Conservation (phyloP, 257 asterid species). For the Eustoma russellianum region DNA sequence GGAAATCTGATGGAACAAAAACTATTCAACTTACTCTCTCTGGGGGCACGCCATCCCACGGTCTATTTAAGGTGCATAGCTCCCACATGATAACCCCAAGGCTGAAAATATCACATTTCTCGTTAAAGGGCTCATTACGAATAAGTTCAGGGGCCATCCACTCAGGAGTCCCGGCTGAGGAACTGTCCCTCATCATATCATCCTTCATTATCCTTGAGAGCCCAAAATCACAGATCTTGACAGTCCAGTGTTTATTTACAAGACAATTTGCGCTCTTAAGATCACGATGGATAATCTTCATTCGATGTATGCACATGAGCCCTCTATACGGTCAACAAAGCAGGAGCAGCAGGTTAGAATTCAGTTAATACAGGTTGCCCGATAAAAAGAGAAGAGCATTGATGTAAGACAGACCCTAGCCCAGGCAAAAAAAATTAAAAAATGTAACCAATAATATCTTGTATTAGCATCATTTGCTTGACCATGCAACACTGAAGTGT, state of each 20-base stretch:
- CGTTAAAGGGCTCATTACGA: conserved; percentile 75
- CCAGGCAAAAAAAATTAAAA: not conserved
- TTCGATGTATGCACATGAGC: conserved; percentile 94
- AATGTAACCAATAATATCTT: not conserved
- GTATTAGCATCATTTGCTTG: not conserved
- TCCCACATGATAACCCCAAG: conserved; percentile 99
- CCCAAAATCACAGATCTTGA: conserved; percentile 95
- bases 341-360: conserved; percentile 2
- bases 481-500: not conserved
- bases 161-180: conserved; percentile 99
- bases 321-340: conserved; percentile 49
- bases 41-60: conserved; percentile 87
- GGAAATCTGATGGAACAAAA: not conserved
- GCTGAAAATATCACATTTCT: conserved; percentile 95
- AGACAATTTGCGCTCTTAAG: conserved; percentile 91
- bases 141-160: conserved; percentile 99
- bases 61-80: conserved; percentile 71
- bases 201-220: conserved; percentile 76
- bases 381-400: not conserved
- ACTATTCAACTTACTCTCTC: conserved; percentile 57
- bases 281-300: conserved; percentile 92
- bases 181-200: conserved; percentile 48
- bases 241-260: conserved; percentile 90
- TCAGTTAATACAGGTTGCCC: not conserved
- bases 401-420: not conserved